Conservation (phyloP, 495 filamentous ascomycete genomes). For the Lineolata rhizophorae region DNA sequence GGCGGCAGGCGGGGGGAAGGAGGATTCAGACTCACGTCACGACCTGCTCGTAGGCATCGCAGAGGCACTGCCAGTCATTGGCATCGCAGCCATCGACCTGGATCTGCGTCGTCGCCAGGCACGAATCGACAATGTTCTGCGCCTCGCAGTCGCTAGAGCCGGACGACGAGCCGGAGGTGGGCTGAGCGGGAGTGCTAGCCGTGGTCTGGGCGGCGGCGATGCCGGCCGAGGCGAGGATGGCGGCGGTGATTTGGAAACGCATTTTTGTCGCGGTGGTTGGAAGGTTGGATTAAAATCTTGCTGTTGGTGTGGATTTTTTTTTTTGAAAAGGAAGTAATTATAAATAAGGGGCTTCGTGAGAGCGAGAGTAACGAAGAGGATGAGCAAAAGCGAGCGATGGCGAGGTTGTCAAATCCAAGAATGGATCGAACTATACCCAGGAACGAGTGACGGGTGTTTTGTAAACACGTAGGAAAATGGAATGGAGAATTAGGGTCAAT, state of each 20-base stretch:
- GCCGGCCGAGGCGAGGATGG: constrained; percentile 10
- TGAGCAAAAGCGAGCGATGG: too few species aligned
- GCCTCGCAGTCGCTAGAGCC: constrained; percentile 7
- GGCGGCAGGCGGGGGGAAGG: too few species aligned
- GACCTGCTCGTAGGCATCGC: constrained; percentile 12
- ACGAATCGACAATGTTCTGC: constrained; percentile 16
- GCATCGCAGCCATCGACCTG: constrained; percentile 11
- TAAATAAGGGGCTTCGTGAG: too few species aligned
- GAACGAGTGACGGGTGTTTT: too few species aligned
- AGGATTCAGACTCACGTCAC: constrained; percentile 11
- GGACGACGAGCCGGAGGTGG: constrained; percentile 1
- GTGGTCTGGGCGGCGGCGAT: constrained; percentile 15
- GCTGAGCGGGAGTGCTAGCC: constrained; percentile 5
- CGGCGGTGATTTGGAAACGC: constrained; percentile 9
- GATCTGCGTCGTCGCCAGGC: constrained; percentile 6
- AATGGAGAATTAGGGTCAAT: too few species aligned
- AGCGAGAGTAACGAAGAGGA: too few species aligned
- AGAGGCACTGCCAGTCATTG: constrained; percentile 18
- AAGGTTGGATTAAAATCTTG: too few species aligned
- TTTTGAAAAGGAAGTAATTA: too few species aligned
- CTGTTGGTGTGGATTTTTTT: too few species aligned
- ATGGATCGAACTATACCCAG: too few species aligned
- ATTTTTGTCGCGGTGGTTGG: constrained; percentile 4
- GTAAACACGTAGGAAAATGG: too few species aligned
- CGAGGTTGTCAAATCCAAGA: too few species aligned